Percentiles rank a stretch among this genome's conserved stretches.
Conservation (phyloP, 768 basidiomycete species). For the Podaxis pistillaris region DNA sequence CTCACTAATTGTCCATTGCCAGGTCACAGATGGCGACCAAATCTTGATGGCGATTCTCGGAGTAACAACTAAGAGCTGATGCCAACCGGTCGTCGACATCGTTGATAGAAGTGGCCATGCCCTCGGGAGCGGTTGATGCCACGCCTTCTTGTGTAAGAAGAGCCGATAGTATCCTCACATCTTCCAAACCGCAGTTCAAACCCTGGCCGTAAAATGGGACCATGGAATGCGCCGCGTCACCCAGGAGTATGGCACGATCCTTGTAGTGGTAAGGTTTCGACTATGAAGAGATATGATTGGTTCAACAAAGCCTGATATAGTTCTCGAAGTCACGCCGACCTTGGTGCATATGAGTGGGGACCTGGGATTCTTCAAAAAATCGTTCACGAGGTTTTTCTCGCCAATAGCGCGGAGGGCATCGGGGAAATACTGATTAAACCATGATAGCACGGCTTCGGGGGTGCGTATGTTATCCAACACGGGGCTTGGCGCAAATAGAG, state of each 20-base stretch:
- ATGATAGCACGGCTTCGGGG: constrained; percentile 55
- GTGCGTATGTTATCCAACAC: constrained; percentile 69
- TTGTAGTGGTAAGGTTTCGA: constrained; percentile 87
- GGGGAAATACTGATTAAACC: constrained; percentile 85
- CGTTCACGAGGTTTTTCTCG: constrained; percentile 68
- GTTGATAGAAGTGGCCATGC: constrained; percentile 28
- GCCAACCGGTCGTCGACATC: constrained; percentile 56
- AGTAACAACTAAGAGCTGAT: constrained; percentile 74
- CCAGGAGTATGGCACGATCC: constrained; percentile 84
- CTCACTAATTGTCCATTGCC: constrained; percentile 97
- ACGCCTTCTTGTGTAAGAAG: constrained; percentile 74
- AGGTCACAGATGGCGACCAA: constrained; percentile 88
- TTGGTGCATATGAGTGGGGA: constrained; percentile 91
- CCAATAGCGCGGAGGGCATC: constrained; percentile 88
- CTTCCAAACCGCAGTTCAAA: constrained; percentile 95
- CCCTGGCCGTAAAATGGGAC: constrained; percentile 99
- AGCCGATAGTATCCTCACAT: constrained; percentile 84
- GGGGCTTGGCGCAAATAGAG: constrained; percentile 84
- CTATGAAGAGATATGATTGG: constrained; percentile 39
- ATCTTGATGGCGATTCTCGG: constrained; percentile 81
- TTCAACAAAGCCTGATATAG: constrained; percentile 23
- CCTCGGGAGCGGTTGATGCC: constrained; percentile 38
- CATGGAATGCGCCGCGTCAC: constrained; percentile 97
- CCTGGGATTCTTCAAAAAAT: constrained; percentile 83
- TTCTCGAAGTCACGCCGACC: constrained; percentile 42